Evolutionary conservation across 1,284 basidiomycete species (phyloP), one percentile per base, ranked within the genome.

Genomic region (Puccinia novopanici): DNA sequence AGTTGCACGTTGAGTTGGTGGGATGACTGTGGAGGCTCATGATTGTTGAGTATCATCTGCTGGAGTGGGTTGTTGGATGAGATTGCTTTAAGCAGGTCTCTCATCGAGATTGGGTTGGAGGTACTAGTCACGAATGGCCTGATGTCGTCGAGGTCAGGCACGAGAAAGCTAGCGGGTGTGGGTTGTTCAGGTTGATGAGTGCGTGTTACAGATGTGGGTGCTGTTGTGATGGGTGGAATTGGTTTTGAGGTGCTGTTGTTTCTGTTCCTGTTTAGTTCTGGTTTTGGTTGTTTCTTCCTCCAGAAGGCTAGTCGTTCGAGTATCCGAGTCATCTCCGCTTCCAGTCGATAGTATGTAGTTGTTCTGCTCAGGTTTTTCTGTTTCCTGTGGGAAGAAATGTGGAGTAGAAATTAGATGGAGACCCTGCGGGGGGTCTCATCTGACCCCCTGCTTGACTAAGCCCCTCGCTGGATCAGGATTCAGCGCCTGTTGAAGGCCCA

Each of bases 91-190:
- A 72, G 52, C 13, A 72, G n/a, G 19, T 72, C 70, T 55, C 70
- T 72, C 70, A 72, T 72, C 0, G 70, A 72, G 70, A 72, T 72
- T 8, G 70, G 70, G 30, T 72, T 40, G 27, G 9, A 34, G 34
- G 48, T 72, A 27, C 34, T 55, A 15, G 52, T 22, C 3, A 72
- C 10, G 52, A 72, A 72, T 40, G 70, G 70, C 40, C 70, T 72
- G 52, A 72, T 72, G 50, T 72, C 70, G 40, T 72, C 70, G 8
- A 72, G 30, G 50, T 72, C 70, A 34, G 70, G 70, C 12, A 72
- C 70, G 17, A 72, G 70, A 52, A 72, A 72, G 12, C 50, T 27
- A 10, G 67, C 27, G 19, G n/a, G 6, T 48, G 24, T 13, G 2
- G 5, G n/a, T 40, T 40, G 63, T 19, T 40, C 15, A 6, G 22